Evolutionary conservation across 2,329 filamentous ascomycete species (phyloP).

Genomic region (Colletotrichum viniferum): DNA sequence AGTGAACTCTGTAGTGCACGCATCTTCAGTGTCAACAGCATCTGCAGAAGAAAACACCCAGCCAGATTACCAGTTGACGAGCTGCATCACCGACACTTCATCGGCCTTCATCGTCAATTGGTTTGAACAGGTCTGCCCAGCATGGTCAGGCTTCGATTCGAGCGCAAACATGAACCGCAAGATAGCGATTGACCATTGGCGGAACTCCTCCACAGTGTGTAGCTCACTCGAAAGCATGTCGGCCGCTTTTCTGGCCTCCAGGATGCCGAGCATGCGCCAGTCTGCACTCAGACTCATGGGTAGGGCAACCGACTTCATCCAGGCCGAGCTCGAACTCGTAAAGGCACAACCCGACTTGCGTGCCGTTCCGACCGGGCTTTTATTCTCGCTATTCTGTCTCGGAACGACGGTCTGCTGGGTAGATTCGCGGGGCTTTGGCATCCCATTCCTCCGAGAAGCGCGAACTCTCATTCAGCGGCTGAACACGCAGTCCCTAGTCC

Average conservation of each 20-base stretch:
- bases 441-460: slow-evolving; percentile 36
- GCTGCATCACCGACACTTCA: slow-evolving; percentile 29
- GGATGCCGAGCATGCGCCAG: slow-evolving; percentile 39
- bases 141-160: slow-evolving; percentile 46
- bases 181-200: slow-evolving; percentile 40
- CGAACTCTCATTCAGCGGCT: slow-evolving; percentile 28
- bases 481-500: slow-evolving; percentile 22
- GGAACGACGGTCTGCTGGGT: slow-evolving; percentile 46
- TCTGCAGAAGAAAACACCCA: background rate
- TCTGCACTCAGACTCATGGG: slow-evolving; percentile 37
- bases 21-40: background rate
- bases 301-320: slow-evolving; percentile 35
- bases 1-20: background rate
- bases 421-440: slow-evolving; percentile 35
- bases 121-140: slow-evolving; percentile 44
- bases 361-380: slow-evolving; percentile 35
- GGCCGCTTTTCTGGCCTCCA: slow-evolving; percentile 37
- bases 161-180: slow-evolving; percentile 41
- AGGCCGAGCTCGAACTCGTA: slow-evolving; percentile 35
- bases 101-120: slow-evolving; percentile 39
- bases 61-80: slow-evolving; percentile 16
- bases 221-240: slow-evolving; percentile 46
- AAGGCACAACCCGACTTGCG: slow-evolving; percentile 23
- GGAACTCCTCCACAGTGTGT: slow-evolving; percentile 39
- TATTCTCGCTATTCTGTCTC: slow-evolving; percentile 43